phyloP scores from a whole-genome alignment of 2,329 filamentous ascomycete genomes.

The Blastomyces silverae region DNA sequence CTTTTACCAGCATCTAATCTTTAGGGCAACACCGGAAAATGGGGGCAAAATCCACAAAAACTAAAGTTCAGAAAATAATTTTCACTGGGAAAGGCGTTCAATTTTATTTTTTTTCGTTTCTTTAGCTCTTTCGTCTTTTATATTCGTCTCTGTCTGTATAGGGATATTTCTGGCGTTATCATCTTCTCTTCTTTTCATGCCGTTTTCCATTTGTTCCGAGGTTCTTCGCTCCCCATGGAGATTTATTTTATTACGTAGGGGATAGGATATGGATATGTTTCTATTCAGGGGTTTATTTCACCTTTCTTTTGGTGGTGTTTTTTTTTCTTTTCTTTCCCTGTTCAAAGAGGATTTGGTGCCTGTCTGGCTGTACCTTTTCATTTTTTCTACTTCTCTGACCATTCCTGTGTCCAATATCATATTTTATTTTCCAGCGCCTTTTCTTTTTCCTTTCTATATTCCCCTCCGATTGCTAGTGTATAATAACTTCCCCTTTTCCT shows the following conservation, averaged over 20 bases:
- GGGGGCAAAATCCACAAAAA: background rate
- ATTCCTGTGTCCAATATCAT: slow-evolving; percentile 9
- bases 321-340: background rate
- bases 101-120: background rate
- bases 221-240: slow-evolving; percentile 6
- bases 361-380: background rate
- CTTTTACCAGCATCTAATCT: slow-evolving; percentile 1
- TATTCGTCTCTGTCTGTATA: background rate
- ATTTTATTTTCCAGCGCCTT: too few relatives aligned
- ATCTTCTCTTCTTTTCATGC: background rate
- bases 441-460: too few relatives aligned
- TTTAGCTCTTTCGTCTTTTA: background rate
- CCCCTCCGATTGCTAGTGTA: slow-evolving; percentile 3
- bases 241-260: slow-evolving; percentile 1
- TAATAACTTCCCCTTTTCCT: slow-evolving; percentile 7
- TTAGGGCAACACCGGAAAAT: slow-evolving; percentile 1
- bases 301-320: slow-evolving; percentile 7
- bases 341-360: background rate
- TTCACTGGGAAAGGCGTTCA: slow-evolving; percentile 8
- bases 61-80: slow-evolving; percentile 4
- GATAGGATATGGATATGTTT: slow-evolving; percentile 16
- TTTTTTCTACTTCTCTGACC: background rate
- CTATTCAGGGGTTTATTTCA: background rate
- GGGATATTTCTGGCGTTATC: background rate
- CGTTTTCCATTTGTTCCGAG: background rate